Evolutionary conservation across 371 early-diverging fungal genomes (phyloP), one percentile per base, ranked within the genome.

Genomic region (Syncephalastrum racemosum): DNA sequence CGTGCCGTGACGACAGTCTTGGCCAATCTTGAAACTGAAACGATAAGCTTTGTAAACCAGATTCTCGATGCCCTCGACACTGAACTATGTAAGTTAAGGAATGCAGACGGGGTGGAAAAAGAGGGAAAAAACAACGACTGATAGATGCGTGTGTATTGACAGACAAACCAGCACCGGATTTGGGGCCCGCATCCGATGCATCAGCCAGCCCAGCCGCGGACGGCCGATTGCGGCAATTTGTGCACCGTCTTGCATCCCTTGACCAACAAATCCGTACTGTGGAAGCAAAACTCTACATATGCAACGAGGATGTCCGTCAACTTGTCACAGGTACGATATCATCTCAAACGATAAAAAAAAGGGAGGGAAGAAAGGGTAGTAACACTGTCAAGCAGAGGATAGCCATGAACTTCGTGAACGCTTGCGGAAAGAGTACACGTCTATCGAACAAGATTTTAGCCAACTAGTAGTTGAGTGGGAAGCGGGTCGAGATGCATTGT

Each of bases 251-350:
- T 22, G 59, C 75, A 16, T 66, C 64, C n/a, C 59, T 79, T 20
- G 75, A 76, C 40, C 77, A 76, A 53, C 77, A 79, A 48, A 53
- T 74, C 41, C 61, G 77, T 14, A 76, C 77, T 12, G 52, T 77
- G 58, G 77, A 75, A 60, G 80, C 80, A 6, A 76, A 75, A 49
- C 58, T 80, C 25, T 77, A 72, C 60, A 57, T 80, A 36, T 75
- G 77, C 56, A 72, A 67, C 53, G 77, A 80, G 20, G 69, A 73
- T 62, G 64, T 72, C n/a, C 68, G 64, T 8, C 66, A 71, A 44
- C 54, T 74, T n/a, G 62, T 60, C 41, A 54, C 66, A 53, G 73
- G 68, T 66, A 67, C 44, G 19, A 36, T 27, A 43, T 14, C 12
- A 13, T 4, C 23, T 23, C 16, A 3, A 46, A 7, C 23, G 36